A percentile compares a stretch with the other conserved stretches of the same genome.
Conservation (phyloP, 2,329 filamentous ascomycete species). For the Colletotrichum sp. region DNA sequence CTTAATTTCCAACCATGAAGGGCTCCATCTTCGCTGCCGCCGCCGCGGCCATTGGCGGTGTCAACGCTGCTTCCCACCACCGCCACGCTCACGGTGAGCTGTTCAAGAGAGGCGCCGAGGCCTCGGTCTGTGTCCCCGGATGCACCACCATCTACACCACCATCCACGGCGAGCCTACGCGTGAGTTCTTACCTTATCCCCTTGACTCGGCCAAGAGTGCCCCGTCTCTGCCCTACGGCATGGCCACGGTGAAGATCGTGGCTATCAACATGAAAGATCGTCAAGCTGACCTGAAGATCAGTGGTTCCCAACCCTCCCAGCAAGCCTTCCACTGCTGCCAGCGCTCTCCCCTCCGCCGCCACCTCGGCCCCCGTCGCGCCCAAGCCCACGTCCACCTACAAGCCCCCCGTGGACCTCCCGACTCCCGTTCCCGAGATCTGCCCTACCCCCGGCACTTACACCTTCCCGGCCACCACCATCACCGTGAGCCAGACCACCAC, state of each 20-base stretch:
- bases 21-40: constrained; percentile 70
- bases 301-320: constrained; percentile 44
- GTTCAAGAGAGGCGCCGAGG: constrained; percentile 55
- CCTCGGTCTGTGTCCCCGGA: constrained; percentile 59
- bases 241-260: background rate
- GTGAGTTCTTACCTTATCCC: constrained; percentile 49
- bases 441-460: constrained; percentile 75
- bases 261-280: background rate
- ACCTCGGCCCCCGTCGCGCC: constrained; percentile 28
- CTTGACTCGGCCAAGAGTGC: background rate
- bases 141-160: constrained; percentile 80
- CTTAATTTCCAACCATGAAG: constrained; percentile 71
- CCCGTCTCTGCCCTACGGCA: background rate
- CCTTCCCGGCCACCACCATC: constrained; percentile 75
- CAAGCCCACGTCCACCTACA: constrained; percentile 41
- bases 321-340: constrained; percentile 26
- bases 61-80: constrained; percentile 62
- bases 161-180: constrained; percentile 68
- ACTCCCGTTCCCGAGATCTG: constrained; percentile 59
- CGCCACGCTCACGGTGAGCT: constrained; percentile 66
- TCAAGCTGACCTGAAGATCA: constrained; percentile 19
- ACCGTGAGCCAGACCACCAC: constrained; percentile 71
- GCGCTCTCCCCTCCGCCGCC: constrained; percentile 11
- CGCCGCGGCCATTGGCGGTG: constrained; percentile 63
- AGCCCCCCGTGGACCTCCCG: constrained; percentile 52